Conservation (phyloP, 2,329 filamentous ascomycete genomes). For the Didymella sp. region DNA sequence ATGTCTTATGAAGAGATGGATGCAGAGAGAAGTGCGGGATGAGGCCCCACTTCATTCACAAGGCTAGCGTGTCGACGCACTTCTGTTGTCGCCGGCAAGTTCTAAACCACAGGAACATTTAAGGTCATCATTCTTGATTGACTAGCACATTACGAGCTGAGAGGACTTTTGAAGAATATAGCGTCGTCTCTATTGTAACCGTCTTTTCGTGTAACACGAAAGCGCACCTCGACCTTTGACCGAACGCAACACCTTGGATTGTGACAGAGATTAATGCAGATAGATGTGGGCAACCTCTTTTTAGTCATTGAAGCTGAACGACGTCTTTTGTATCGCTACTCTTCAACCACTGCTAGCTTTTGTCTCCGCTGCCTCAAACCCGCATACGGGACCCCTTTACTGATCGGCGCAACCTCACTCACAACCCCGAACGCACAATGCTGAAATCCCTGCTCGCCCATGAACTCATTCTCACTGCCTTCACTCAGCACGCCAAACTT, state of each 20-base stretch:
- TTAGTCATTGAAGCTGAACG: too few species aligned
- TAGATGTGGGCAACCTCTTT: too few species aligned
- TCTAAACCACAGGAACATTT: too few species aligned
- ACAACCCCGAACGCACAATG: conserved; percentile 46
- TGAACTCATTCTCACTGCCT: conserved; percentile 33
- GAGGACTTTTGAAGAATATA: too few species aligned
- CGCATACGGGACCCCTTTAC: conserved; percentile 33
- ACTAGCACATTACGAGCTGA: too few species aligned
- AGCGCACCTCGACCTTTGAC: too few species aligned
- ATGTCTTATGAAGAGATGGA: neutral
- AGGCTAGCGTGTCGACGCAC: neutral
- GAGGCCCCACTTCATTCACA: neutral
- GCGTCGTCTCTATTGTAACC: too few species aligned
- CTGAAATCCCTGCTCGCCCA: conserved; percentile 28
- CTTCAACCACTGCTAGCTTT: neutral
- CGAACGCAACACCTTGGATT: too few species aligned
- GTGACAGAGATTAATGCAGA: too few species aligned
- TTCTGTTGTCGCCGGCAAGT: too few species aligned
- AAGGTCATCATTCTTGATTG: too few species aligned
- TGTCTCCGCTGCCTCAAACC: conserved; percentile 22
- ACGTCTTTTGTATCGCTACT: neutral
- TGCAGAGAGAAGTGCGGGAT: neutral
- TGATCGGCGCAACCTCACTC: conserved; percentile 35
- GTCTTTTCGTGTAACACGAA: too few species aligned
- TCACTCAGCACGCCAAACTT: conserved; percentile 49